A percentile compares a stretch with the other conserved stretches of the same genome.
phyloP scores from a whole-genome alignment of 345 rosid species.

The Clausena lansium region DNA sequence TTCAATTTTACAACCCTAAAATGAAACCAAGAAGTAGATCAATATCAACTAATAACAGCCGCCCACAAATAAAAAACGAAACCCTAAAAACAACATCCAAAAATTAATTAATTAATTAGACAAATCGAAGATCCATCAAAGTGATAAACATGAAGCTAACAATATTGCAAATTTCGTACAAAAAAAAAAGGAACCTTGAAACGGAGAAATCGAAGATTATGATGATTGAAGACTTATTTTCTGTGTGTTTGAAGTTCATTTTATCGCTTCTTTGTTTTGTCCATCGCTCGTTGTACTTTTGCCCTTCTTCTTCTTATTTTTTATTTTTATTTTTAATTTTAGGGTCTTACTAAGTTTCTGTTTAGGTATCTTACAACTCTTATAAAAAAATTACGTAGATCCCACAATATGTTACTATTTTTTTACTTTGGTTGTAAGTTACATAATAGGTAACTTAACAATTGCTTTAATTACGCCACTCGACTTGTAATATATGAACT shows the following conservation, averaged over 20 bases:
- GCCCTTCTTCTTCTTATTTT: no score
- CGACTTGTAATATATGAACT: no score
- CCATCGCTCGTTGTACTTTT: background rate
- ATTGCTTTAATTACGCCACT: no score
- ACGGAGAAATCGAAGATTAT: slow-evolving; percentile 2
- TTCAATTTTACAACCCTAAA: background rate
- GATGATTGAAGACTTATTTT: background rate
- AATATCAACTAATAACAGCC: background rate
- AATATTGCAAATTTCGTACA: background rate
- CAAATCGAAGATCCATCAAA: background rate
- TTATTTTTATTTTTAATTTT: background rate
- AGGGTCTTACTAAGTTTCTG: no score
- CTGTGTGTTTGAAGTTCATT: no score
- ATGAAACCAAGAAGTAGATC: background rate
- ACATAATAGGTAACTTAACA: no score
- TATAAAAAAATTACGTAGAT: no score
- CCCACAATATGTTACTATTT: no score
- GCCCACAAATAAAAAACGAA: background rate
- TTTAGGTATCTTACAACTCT: no score
- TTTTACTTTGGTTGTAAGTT: no score
- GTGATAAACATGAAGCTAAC: background rate
- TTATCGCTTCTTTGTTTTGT: background rate
- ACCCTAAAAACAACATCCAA: background rate
- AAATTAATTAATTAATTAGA: background rate
- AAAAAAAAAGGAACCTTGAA: background rate